Evolutionary conservation across 2,329 filamentous ascomycete genomes (phyloP), one percentile per base, ranked within the genome.

Genomic region (Beauveria australis): DNA sequence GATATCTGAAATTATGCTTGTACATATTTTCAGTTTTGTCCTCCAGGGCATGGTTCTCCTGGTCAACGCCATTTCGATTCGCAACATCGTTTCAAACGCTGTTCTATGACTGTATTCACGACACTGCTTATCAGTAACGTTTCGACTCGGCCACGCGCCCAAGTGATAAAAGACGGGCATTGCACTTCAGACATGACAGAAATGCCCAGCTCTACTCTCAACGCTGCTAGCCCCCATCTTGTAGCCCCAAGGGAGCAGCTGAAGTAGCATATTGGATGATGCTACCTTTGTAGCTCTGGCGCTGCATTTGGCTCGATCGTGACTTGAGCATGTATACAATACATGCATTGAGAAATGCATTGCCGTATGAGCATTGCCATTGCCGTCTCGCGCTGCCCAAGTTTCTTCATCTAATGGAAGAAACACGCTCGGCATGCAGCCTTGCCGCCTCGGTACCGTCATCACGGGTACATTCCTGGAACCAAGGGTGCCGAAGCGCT

Each of bases 401-500:
- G 4, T 16, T 14, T 16, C 43, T 14, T 60, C 58, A 60, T 54
- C 51, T 54, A 14, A 43, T 41, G 6, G 33, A 43, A 43, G 58
- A 47, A 14, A 30, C 22, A 28, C 58, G 58, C 51, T 60, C 49
- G 12, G 58, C 58, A 19, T 53, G 30, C 22, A 61, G 53, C 24
- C 60, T 61, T 10, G 60, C 60, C 40, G 60, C 60, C 24, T 61
- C 60, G 26, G 60, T 61, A 30, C 60, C 60, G 22, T 62, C 60
- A 24, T 59, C 55, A 12, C 78, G 74, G 7, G 80, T 77, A 14
- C 74, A 69, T 67, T 85, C 82, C 64, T 79, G 79, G 71, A 86
- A 85, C 83, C 83, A 86, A 2, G 80, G 80, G 63, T 86, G 83
- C 54, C 81, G 77, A 43, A 86, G 72, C 14, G 83, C 83, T 64